Evolutionary conservation across 2,329 filamentous ascomycete genomes (phyloP), one percentile per base, ranked within the genome.

Genomic region (Emericellopsis atlantica): DNA sequence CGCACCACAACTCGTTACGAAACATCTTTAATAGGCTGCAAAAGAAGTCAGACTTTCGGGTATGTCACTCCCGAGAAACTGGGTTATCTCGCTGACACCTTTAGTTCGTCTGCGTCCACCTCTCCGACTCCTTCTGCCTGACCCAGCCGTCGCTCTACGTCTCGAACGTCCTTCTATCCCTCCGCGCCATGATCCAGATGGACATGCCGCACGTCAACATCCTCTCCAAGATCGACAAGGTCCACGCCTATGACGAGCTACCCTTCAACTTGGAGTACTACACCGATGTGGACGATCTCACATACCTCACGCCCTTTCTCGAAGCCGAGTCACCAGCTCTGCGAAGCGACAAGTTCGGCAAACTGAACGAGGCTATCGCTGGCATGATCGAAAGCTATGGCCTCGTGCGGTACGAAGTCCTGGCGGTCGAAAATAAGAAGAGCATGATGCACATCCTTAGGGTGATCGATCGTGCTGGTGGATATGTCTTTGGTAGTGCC

Each of bases 241-340:
- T 98, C 41, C 69, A 80, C 31, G 78, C 82, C 40, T 95, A 95
- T 55, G 81, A 86, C 37, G 77, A 85, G 22, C 70, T 98, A 0
- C 87, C 89, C 0, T 95, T 98, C 69, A 95, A 95, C 53, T 79
- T 98, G 44, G 89, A 95, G 49, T 98, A 82, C 61, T 98, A 96
- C 60, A 96, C 92, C 45, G 90, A 98, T 59, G 90, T 96, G 7
- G 89, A 98, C 60, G 88, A 95, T 53, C 74, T 98, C 4, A 76
- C 77, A 18, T 87, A 95, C 50, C 71, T 98, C 11, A 73, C 92
- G 1, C 87, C 88, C 2, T 72, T 81, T 45, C 76, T 98, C 34
- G 80, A 88, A 51, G 72, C 76, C 21, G 92, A 98, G 59, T 81
- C 82, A 2, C 79, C 85, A 0, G 73, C 70, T 6, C 62, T 82